Base-by-base conservation (phyloP, 2,329 filamentous ascomycete genomes). In the Fusarium equiseti region DNA sequence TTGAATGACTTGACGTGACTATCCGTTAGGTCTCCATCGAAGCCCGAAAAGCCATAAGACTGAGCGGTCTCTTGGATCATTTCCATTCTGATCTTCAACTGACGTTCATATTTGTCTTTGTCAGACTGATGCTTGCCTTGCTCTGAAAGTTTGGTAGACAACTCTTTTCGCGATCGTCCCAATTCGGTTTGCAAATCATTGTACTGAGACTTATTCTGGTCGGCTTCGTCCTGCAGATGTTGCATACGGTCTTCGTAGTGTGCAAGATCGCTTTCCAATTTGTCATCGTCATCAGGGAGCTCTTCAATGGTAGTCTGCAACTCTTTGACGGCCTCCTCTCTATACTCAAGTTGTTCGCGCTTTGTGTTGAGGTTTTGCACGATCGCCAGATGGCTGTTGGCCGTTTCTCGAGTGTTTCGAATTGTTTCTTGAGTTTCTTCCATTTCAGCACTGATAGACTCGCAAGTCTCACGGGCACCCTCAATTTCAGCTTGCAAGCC, bases 61-160 rank as follows among this genome's bases (percentile, higher is more conserved):
- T 89, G 86, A 18, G 95, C 94, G 40, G 93, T 90, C 61, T 95
- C 90, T 70, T 90, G 93, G 59, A 98, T 89, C 79, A 97, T 87
- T 12, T 87, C 85, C 75, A 91, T 86, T 42, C 95, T 91, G 46
- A 88, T 84, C 72, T 89, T 84, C 6, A 97, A 78, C 71, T 98
- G 92, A 6, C 91, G 89, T 77, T 98, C 93, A 77, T 96, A 93
- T 74, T 92, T 93, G 67, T 93, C 91, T 81, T 95, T 94, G 77
- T 97, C 91, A 4, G 95, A 95, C 79, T 96, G 89, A 73, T 91
- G 90, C 72, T 91, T 93, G 45, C 95, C 95, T 73, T 89, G 86
- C 73, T 94, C 91, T 2, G 87, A 83, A 40, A 88, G 82, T 73
- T 89, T 89, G 24, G 77, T 72, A 1, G 86, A 86, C 44, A 88